A percentile compares a stretch with the other conserved stretches of the same genome.
Conservation (phyloP, 2,329 filamentous ascomycete species). For the Xylariaceae sp. region DNA sequence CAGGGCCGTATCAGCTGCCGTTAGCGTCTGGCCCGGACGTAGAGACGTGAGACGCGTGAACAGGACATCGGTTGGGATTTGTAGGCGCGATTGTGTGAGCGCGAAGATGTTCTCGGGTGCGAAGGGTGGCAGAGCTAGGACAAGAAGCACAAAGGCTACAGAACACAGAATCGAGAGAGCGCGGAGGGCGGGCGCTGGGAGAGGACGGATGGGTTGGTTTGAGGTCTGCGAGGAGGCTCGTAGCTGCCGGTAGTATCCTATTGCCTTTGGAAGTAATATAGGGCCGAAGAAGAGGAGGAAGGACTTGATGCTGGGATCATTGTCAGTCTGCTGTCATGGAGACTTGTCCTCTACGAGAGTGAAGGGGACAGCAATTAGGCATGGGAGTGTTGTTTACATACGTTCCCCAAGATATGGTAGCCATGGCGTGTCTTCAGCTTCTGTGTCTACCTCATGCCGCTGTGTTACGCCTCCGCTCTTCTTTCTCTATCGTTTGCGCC, state of each 20-base stretch:
- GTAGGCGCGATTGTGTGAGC: constrained; percentile 78
- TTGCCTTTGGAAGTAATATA: constrained; percentile 69
- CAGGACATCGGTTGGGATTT: constrained; percentile 83
- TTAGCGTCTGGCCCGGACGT: constrained; percentile 56
- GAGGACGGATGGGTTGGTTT: constrained; percentile 58
- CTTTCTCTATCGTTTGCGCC: background rate
- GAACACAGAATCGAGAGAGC: constrained; percentile 66
- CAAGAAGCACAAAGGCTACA: constrained; percentile 55
- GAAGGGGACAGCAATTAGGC: background rate
- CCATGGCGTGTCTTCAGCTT: constrained; percentile 37
- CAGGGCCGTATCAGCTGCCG: constrained; percentile 66
- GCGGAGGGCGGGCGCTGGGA: constrained; percentile 59
- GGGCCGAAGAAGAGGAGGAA: constrained; percentile 71
- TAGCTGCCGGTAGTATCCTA: constrained; percentile 67
- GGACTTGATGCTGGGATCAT: constrained; percentile 55
- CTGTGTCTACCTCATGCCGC: constrained; percentile 21
- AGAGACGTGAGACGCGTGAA: constrained; percentile 74
- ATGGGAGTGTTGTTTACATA: constrained; percentile 42
- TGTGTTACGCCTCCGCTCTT: background rate
- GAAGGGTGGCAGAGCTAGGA: constrained; percentile 69
- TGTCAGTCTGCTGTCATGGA: background rate
- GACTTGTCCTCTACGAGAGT: background rate
- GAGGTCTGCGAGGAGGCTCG: constrained; percentile 51
- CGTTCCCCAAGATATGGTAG: constrained; percentile 53
- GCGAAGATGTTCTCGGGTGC: constrained; percentile 82